Conservation (phyloP, 495 filamentous ascomycete genomes). For the Cercophora sp. region DNA sequence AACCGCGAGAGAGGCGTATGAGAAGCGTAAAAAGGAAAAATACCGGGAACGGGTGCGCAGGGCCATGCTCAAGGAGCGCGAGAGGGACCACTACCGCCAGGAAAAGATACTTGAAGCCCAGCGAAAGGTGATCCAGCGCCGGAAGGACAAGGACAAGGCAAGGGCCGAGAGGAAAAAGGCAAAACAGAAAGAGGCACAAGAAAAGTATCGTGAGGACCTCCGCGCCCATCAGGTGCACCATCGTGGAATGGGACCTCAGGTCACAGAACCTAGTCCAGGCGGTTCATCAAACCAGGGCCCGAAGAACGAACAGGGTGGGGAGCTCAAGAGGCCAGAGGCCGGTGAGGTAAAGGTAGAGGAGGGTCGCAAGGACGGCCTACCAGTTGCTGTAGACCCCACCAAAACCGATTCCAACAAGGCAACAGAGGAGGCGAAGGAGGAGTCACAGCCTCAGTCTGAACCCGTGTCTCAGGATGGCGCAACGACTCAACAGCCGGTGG, state of each 20-base stretch:
- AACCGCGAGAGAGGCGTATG: slow-evolving; percentile 38
- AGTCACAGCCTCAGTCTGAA: not conserved
- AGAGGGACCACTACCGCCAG: slow-evolving; percentile 16
- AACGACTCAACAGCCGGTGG: too few relatives aligned
- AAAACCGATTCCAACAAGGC: not conserved
- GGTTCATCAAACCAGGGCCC: too few relatives aligned
- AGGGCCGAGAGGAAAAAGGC: slow-evolving; percentile 20
- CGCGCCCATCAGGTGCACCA: too few relatives aligned
- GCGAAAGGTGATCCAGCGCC: slow-evolving; percentile 9
- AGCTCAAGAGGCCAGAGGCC: not conserved
- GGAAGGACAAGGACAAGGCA: slow-evolving; percentile 27
- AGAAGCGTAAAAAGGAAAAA: slow-evolving; percentile 43
- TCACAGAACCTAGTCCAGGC: too few relatives aligned
- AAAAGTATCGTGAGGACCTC: not conserved
- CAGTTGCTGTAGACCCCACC: too few relatives aligned
- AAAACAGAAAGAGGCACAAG: not conserved
- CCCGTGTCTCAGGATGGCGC: too few relatives aligned
- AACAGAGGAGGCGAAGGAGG: not conserved
- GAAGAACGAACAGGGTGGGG: not conserved
- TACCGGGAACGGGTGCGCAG: slow-evolving; percentile 41
- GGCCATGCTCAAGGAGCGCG: slow-evolving; percentile 25
- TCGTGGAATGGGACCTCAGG: too few relatives aligned
- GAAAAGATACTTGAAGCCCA: slow-evolving; percentile 8
- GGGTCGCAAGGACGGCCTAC: too few relatives aligned
- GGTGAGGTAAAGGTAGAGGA: too few relatives aligned